Conservation (phyloP, 1,284 basidiomycete genomes). For the Pyrrhoderma noxium region DNA sequence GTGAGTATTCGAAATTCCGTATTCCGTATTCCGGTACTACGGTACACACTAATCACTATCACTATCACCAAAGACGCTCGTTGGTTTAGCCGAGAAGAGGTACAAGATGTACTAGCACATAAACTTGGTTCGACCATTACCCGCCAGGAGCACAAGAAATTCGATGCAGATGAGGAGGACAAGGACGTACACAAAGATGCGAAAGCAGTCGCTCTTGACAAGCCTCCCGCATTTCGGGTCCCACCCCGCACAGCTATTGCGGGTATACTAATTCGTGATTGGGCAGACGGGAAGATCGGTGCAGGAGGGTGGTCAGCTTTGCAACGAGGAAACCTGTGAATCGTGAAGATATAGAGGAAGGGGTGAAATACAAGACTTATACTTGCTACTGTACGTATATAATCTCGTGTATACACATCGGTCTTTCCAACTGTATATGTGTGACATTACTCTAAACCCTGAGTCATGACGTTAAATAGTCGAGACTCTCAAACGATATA, state of each 20-base stretch:
- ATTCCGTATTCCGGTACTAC: not conserved
- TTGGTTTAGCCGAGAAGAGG: conserved; percentile 78
- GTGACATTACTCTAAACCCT: no score
- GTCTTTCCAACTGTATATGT: no score
- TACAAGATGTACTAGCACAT: conserved; percentile 56
- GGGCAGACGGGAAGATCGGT: conserved; percentile 45
- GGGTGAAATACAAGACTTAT: no score
- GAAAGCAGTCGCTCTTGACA: conserved; percentile 25
- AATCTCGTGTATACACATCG: no score
- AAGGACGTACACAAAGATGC: conserved; percentile 19
- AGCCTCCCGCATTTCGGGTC: conserved; percentile 52
- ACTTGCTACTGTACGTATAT: no score
- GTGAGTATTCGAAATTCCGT: conserved; percentile 33
- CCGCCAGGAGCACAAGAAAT: conserved; percentile 50
- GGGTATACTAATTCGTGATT: conserved; percentile 59
- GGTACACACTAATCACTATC: not conserved
- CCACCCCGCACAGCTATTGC: conserved; percentile 65
- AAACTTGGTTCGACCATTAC: conserved; percentile 48
- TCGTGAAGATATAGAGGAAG: no score
- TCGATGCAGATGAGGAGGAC: conserved; percentile 36
- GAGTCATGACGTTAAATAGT: no score
- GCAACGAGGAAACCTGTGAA: no score
- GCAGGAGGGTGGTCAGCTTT: no score
- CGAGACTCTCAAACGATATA: no score
- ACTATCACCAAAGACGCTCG: conserved; percentile 56